Percentiles rank a stretch among this genome's conserved stretches.
These are phyloP conservation scores for Pseudomonodictys pantanalensis DNA, from an alignment of 495 filamentous ascomycete species.

Conservation along the genomic window DNA sequence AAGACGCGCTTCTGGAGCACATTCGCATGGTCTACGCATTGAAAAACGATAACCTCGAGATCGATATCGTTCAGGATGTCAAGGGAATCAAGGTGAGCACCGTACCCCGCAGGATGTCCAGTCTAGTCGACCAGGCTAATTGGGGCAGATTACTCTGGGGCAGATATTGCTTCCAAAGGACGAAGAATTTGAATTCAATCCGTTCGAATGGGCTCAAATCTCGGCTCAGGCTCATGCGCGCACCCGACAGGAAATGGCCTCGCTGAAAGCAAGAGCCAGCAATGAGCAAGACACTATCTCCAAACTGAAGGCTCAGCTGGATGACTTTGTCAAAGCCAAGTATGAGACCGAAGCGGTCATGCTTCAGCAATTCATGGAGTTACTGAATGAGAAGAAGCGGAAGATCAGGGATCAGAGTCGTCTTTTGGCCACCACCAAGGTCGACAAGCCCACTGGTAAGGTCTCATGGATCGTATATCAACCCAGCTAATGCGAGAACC, in stretches of 20 bases:
- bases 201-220: constrained; percentile 69
- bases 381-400: constrained; percentile 86
- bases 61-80: constrained; percentile 20
- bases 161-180: constrained; percentile 58
- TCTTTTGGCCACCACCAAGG: constrained; percentile 58
- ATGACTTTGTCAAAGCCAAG: constrained; percentile 42
- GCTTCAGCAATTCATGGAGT: constrained; percentile 64
- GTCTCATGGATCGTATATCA: background rate
- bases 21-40: constrained; percentile 36
- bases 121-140: constrained; percentile 9
- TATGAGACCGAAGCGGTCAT: constrained; percentile 65
- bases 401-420: constrained; percentile 83
- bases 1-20: constrained; percentile 28
- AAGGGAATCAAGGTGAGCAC: constrained; percentile 29
- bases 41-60: constrained; percentile 11
- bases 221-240: constrained; percentile 46
- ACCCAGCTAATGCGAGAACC: background rate
- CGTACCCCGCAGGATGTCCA: background rate
- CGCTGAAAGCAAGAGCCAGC: constrained; percentile 47
- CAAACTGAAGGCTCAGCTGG: constrained; percentile 39
- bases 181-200: constrained; percentile 62
- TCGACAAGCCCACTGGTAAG: constrained; percentile 47
- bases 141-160: constrained; percentile 51
- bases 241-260: constrained; percentile 48
- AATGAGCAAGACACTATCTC: constrained; percentile 47